phyloP scores from a whole-genome alignment of 345 rosid genomes.

The Gossypium arboreum region DNA sequence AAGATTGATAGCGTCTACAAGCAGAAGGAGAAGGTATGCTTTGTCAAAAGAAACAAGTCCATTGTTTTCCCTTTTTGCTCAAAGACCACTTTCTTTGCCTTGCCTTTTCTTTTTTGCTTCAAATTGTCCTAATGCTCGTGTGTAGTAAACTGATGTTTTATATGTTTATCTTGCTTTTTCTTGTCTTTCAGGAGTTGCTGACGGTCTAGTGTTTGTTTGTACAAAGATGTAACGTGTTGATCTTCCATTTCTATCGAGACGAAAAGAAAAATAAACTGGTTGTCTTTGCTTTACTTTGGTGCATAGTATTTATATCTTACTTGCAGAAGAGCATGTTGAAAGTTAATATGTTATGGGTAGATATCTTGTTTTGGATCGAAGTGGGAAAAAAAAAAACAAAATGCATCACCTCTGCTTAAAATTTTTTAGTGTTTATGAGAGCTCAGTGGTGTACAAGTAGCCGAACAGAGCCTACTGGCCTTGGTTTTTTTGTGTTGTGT shows the following conservation, averaged over 20 bases:
- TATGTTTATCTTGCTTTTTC: not conserved
- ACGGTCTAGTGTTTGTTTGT: conserved; percentile 28
- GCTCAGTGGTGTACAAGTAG: not conserved
- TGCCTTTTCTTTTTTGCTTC: not conserved
- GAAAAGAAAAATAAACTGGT: not conserved
- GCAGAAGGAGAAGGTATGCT: conserved; percentile 86
- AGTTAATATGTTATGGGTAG: not conserved
- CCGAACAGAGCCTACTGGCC: not conserved
- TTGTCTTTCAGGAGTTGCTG: conserved; percentile 44
- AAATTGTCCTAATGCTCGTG: not conserved
- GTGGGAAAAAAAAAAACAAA: conserved; percentile 2
- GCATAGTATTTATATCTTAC: not conserved
- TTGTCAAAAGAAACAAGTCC: conserved; percentile 1
- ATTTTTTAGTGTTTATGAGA: not conserved
- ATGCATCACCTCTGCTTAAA: not conserved
- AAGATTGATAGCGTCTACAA: conserved; percentile 71
- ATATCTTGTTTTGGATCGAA: not conserved
- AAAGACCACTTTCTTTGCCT: not conserved
- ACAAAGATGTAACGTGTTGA: conserved; percentile 16
- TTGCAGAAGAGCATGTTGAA: conserved; percentile 10
- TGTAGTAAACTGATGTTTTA: conserved; percentile 3
- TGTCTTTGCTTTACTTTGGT: conserved; percentile 8
- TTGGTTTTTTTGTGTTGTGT: not conserved
- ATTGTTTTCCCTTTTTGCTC: not conserved
- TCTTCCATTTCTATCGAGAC: not conserved